phyloP scores from a whole-genome alignment of 148 eudicot genomes.

The Persicaria tinctoria region DNA sequence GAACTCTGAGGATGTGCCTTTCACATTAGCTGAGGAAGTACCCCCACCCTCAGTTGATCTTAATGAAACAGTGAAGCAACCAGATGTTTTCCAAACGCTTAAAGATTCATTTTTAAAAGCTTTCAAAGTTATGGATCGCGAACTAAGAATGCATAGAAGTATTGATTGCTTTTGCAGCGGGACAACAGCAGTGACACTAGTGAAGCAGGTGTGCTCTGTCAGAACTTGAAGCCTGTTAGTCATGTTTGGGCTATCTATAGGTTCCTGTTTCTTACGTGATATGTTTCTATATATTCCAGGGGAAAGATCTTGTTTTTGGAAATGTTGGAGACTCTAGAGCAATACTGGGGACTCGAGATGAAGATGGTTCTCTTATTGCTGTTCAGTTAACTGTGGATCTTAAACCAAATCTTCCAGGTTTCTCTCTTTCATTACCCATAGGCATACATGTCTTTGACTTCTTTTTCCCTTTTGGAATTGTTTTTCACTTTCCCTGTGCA shows the following conservation, averaged over 20 bases:
- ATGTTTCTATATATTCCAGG: slow-evolving; percentile 22
- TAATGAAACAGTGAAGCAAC: slow-evolving; percentile 44
- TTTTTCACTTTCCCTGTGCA: not conserved
- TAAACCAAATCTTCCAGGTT: slow-evolving; percentile 97
- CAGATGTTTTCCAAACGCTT: slow-evolving; percentile 54
- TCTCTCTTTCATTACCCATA: slow-evolving; percentile 6
- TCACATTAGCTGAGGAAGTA: slow-evolving; percentile 49
- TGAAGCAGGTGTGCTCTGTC: slow-evolving; percentile 60
- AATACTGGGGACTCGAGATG: slow-evolving; percentile 72
- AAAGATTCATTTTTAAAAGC: slow-evolving; percentile 84
- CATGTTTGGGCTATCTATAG: not conserved
- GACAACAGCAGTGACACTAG: slow-evolving; percentile 87
- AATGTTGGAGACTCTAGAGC: slow-evolving; percentile 95
- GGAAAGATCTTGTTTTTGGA: slow-evolving; percentile 80
- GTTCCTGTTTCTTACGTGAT: slow-evolving; percentile 11
- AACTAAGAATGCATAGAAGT: slow-evolving; percentile 54
- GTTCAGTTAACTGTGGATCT: slow-evolving; percentile 94
- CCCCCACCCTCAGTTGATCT: slow-evolving; percentile 35
- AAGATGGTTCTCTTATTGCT: slow-evolving; percentile 50
- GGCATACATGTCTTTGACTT: not conserved
- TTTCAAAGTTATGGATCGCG: slow-evolving; percentile 82
- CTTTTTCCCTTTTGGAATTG: not conserved
- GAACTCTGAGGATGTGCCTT: slow-evolving; percentile 52
- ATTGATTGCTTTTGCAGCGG: slow-evolving; percentile 97
- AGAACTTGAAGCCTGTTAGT: slow-evolving; percentile 29